These are phyloP conservation scores for Luffa aegyptiaca DNA, from an alignment of 306 rosid species.

Conservation along the genomic window DNA sequence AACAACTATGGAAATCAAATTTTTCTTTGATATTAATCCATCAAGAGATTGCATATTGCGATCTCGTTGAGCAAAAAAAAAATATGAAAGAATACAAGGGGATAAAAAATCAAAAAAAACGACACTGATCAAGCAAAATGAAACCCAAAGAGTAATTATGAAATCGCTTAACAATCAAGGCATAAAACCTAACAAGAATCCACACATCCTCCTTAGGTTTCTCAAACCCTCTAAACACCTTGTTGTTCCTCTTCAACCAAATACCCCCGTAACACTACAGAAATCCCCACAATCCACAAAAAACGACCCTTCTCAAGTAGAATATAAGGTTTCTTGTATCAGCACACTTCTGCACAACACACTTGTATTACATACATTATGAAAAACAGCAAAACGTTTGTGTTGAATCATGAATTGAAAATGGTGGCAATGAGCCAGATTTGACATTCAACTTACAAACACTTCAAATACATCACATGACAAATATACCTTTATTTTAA, in stretches of 20 bases:
- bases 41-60: too few species aligned
- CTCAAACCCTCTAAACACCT: too few species aligned
- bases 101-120: neutral
- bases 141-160: neutral
- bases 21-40: too few species aligned
- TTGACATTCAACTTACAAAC: neutral
- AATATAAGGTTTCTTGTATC: neutral
- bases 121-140: neutral
- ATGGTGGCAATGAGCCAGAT: neutral
- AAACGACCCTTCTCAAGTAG: neutral
- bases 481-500: neutral
- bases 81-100: neutral
- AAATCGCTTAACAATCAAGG: too few species aligned
- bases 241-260: too few species aligned
- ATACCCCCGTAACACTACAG: too few species aligned
- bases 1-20: neutral
- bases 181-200: too few species aligned
- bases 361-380: neutral
- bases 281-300: neutral
- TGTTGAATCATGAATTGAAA: neutral
- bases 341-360: neutral
- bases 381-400: neutral
- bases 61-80: neutral
- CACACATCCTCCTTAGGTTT: too few species aligned
- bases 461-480: neutral